A percentile compares a stretch with the other conserved stretches of the same genome.
These are phyloP conservation scores for Talaromyces wortmannii DNA, from an alignment of 495 filamentous ascomycete genomes.

Conservation along the genomic window DNA sequence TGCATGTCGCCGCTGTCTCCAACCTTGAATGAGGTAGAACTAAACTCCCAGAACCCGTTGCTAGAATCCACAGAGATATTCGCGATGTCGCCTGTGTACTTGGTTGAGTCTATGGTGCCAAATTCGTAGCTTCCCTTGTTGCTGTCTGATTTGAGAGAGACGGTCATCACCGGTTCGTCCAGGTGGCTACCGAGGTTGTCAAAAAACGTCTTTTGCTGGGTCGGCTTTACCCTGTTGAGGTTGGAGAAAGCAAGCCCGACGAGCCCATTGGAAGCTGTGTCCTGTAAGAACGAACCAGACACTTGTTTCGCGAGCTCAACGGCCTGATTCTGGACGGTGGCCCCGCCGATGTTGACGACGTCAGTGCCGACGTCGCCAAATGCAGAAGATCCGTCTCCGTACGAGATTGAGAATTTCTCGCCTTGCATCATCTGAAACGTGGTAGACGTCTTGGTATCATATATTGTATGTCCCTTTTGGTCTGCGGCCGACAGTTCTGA, in stretches of 20 bases:
- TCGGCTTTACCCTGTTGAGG: slow-evolving; percentile 65
- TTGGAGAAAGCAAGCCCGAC: slow-evolving; percentile 70
- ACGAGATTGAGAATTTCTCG: slow-evolving; percentile 58
- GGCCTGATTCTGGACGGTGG: slow-evolving; percentile 56
- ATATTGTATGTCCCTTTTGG: slow-evolving; percentile 50
- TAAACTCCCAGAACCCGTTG: slow-evolving; percentile 72
- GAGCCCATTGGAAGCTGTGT: slow-evolving; percentile 61
- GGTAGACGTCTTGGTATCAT: slow-evolving; percentile 52
- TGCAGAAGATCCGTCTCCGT: slow-evolving; percentile 68
- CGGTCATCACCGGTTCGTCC: slow-evolving; percentile 64
- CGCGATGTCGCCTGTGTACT: slow-evolving; percentile 57
- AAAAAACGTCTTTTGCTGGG: slow-evolving; percentile 72
- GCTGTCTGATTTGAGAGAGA: slow-evolving; percentile 52
- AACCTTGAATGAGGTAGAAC: slow-evolving; percentile 50
- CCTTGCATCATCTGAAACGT: slow-evolving; percentile 41
- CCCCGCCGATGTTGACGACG: slow-evolving; percentile 66
- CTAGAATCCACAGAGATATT: slow-evolving; percentile 58
- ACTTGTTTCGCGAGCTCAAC: slow-evolving; percentile 64
- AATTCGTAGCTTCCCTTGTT: slow-evolving; percentile 69
- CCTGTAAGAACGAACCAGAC: slow-evolving; percentile 55
- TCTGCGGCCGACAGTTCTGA: slow-evolving; percentile 41
- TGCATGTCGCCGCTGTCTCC: slow-evolving; percentile 30
- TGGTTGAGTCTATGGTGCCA: slow-evolving; percentile 57
- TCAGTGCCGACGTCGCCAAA: slow-evolving; percentile 65
- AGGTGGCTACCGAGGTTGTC: slow-evolving; percentile 62